Percentiles rank a stretch among this genome's conserved stretches.
Evolutionary conservation across 108 stramenopile species (phyloP).

Genomic region (Bacterosira constricta): DNA sequence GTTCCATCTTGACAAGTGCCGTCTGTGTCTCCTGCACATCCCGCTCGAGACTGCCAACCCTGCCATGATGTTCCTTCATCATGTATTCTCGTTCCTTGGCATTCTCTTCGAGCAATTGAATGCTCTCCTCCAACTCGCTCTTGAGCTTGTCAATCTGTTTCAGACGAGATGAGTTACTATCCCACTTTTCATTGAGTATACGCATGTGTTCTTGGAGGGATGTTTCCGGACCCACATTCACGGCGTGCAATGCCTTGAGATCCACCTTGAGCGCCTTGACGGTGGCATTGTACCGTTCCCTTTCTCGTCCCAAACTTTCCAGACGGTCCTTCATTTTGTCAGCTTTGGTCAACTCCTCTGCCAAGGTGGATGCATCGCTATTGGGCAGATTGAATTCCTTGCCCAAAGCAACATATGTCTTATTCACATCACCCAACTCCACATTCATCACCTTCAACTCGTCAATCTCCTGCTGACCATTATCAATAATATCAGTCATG

Average conservation of each 20-base stretch:
- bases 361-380: neutral
- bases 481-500: constrained; percentile 46
- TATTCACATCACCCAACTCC: constrained; percentile 11
- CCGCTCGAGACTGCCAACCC: constrained; percentile 10
- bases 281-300: constrained; percentile 50
- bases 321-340: constrained; percentile 19
- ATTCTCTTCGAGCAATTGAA: constrained; percentile 11
- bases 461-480: constrained; percentile 32
- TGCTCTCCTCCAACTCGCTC: constrained; percentile 24
- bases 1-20: constrained; percentile 14
- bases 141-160: constrained; percentile 23
- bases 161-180: constrained; percentile 1
- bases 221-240: constrained; percentile 31
- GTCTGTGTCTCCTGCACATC: constrained; percentile 21
- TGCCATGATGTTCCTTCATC: constrained; percentile 8
- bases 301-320: constrained; percentile 23
- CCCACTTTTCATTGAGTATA: constrained; percentile 39
- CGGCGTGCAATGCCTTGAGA: constrained; percentile 28
- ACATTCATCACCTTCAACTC: constrained; percentile 27
- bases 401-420: constrained; percentile 4
- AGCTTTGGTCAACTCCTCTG: constrained; percentile 13
- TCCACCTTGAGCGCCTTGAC: constrained; percentile 50
- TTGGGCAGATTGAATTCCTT: constrained; percentile 9
- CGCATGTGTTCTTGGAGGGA: constrained; percentile 52
- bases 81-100: constrained; percentile 28